A percentile compares a stretch with the other conserved stretches of the same genome.
Evolutionary conservation across 495 filamentous ascomycete genomes (phyloP).

Genomic region (Evansstolkia leycettana): DNA sequence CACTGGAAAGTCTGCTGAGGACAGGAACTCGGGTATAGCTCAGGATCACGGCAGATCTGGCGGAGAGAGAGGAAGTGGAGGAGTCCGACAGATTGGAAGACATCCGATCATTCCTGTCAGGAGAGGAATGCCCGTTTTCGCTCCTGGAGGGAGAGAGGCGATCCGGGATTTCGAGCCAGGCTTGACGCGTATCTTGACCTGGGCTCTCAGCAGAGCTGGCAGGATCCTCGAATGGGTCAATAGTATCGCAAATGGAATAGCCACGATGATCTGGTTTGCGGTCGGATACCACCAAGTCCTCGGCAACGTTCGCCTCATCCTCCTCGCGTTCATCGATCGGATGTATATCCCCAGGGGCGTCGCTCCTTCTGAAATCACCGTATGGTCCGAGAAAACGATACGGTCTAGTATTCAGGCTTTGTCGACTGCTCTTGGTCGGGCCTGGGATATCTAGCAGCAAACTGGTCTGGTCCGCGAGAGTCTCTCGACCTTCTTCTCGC

Average conservation of each 20-base stretch:
- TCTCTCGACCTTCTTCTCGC: conserved; percentile 18
- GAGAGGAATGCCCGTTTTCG: conserved; percentile 20
- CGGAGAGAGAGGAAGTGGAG: conserved; percentile 22
- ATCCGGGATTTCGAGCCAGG: neutral
- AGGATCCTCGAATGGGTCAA: conserved; percentile 14
- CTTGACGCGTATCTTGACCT: neutral
- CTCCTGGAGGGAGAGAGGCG: neutral
- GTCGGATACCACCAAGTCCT: conserved; percentile 14
- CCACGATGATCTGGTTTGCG: conserved; percentile 6
- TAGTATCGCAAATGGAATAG: conserved; percentile 5
- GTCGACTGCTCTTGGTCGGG: conserved; percentile 36
- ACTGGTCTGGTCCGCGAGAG: conserved; percentile 39
- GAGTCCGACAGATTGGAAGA: conserved; percentile 43
- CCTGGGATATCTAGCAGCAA: conserved; percentile 43
- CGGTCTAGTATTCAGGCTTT: conserved; percentile 6
- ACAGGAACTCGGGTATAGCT: conserved; percentile 1
- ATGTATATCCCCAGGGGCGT: conserved; percentile 41
- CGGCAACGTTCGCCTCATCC: conserved; percentile 27
- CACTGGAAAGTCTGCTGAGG: neutral
- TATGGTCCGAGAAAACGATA: conserved; percentile 20
- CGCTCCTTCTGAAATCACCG: conserved; percentile 34
- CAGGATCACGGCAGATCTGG: neutral
- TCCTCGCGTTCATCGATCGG: conserved; percentile 68
- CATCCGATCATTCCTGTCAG: conserved; percentile 43
- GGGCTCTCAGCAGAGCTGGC: neutral